phyloP scores from a whole-genome alignment of 805 yeast species.

The Metschnikowia lachancei region DNA sequence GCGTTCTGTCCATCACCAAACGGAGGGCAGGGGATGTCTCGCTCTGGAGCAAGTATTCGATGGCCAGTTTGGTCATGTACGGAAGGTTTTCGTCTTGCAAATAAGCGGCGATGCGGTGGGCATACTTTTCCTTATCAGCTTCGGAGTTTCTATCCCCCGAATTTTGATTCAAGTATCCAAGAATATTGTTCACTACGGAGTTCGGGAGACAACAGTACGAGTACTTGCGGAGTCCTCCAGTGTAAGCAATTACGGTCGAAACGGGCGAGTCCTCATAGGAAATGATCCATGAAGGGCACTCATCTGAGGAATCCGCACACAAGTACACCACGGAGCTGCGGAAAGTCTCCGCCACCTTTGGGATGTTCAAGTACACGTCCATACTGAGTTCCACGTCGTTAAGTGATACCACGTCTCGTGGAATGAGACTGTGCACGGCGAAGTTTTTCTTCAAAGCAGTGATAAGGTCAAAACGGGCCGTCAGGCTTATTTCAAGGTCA shows the following conservation, averaged over 20 bases:
- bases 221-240: conserved; percentile 42
- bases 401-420: conserved; percentile 32
- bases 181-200: conserved; percentile 13
- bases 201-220: conserved; percentile 41
- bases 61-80: conserved; percentile 26
- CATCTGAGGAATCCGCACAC: conserved; percentile 17
- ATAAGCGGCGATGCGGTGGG: conserved; percentile 22
- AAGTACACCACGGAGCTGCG: conserved; percentile 27
- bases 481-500: conserved; percentile 14
- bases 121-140: conserved; percentile 7
- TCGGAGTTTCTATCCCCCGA: not conserved
- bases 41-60: conserved; percentile 30
- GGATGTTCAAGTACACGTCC: conserved; percentile 33
- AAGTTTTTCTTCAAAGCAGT: conserved; percentile 39
- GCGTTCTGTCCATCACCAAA: conserved; percentile 27
- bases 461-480: conserved; percentile 32
- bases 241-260: conserved; percentile 35
- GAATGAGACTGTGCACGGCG: conserved; percentile 29
- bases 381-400: conserved; percentile 36
- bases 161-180: conserved; percentile 8
- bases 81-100: conserved; percentile 21
- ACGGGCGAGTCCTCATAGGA: conserved; percentile 25
- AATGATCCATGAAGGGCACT: conserved; percentile 32
- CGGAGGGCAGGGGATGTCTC: conserved; percentile 30
- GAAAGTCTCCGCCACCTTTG: conserved; percentile 19